These are phyloP conservation scores for Naegleria lovaniensis DNA, from an alignment of 208 protist genomes.

Conservation along the genomic window DNA sequence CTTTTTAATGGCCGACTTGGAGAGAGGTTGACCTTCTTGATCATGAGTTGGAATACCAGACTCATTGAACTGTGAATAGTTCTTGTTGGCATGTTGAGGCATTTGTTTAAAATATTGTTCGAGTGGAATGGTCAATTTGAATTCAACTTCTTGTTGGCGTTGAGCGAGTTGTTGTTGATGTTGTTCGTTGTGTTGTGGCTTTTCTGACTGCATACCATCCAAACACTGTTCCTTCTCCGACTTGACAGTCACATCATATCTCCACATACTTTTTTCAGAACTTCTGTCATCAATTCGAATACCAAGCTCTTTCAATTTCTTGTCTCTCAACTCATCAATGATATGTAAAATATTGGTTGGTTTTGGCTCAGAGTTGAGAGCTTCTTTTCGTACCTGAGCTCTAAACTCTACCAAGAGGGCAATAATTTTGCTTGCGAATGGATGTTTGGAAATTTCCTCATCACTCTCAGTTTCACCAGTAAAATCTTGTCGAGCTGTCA, in stretches of 20 bases:
- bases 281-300: slow-evolving; percentile 50
- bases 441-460: neutral
- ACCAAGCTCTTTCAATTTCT: slow-evolving; percentile 49
- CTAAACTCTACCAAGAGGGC: neutral
- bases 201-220: no score
- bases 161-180: neutral
- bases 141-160: neutral
- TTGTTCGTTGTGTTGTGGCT: neutral
- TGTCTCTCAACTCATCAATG: slow-evolving; percentile 46
- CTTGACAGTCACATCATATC: neutral
- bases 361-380: slow-evolving; percentile 28
- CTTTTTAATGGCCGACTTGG: neutral
- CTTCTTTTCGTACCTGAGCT: neutral
- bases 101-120: neutral
- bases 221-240: no score
- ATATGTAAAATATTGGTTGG: slow-evolving; percentile 29
- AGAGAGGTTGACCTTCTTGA: neutral
- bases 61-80: neutral
- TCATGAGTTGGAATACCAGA: neutral
- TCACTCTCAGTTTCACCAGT: neutral
- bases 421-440: neutral
- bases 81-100: neutral
- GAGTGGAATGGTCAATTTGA: neutral
- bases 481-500: slow-evolving; percentile 39
- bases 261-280: neutral